Conservation (phyloP, 1,284 basidiomycete genomes). For the Ustilago crameri region DNA sequence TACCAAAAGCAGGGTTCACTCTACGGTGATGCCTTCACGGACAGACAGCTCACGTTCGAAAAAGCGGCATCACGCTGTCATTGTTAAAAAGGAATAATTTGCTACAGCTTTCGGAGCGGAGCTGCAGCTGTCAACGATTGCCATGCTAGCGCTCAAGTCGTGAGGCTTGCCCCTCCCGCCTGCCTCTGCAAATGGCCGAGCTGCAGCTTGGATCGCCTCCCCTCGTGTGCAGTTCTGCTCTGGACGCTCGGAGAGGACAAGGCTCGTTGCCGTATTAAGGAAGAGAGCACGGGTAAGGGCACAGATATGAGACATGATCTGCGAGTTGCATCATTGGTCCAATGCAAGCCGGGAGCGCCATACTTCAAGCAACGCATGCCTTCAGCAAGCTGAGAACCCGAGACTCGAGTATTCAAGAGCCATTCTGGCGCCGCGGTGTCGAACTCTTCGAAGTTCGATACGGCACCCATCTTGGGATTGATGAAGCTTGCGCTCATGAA, state of each 20-base stretch:
- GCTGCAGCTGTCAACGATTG: slow-evolving; percentile 35
- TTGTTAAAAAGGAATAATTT: no score
- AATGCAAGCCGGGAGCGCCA: neutral
- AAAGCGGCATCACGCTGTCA: no score
- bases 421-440: neutral
- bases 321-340: slow-evolving; percentile 21
- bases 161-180: no score
- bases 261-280: no score
- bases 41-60: no score
- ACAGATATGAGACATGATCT: slow-evolving; percentile 11
- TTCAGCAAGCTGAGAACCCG: neutral
- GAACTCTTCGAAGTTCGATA: slow-evolving; percentile 24
- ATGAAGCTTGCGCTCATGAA: no score
- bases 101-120: slow-evolving; percentile 12
- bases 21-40: no score
- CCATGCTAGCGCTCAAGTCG: neutral
- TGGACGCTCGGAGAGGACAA: slow-evolving; percentile 2
- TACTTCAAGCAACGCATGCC: slow-evolving; percentile 5
- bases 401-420: neutral
- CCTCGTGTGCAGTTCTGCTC: neutral
- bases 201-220: slow-evolving; percentile 11
- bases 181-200: slow-evolving; percentile 16
- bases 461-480: no score
- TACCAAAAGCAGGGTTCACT: no score
- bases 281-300: neutral